These are phyloP conservation scores for Cutaneotrichosporon sp. DNA, from an alignment of 1,284 basidiomycete species.

Conservation along the genomic window DNA sequence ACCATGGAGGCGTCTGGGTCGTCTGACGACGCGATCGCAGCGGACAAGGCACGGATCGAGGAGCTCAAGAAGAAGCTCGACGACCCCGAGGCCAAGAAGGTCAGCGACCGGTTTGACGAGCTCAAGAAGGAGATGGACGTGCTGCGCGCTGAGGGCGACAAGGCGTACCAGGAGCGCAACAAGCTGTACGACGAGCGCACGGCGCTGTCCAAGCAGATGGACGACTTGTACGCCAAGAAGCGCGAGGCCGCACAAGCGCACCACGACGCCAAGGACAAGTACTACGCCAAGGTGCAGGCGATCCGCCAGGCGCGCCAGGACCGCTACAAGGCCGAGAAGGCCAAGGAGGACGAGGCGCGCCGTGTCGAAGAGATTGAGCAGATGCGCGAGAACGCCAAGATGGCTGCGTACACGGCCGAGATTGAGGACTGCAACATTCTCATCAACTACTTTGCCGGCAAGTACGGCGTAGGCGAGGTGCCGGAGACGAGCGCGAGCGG, in stretches of 20 bases:
- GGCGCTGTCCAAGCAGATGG: conserved; percentile 63
- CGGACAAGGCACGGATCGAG: conserved; percentile 70
- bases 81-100: conserved; percentile 81
- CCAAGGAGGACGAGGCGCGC: conserved; percentile 75
- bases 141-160: conserved; percentile 80
- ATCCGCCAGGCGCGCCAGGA: conserved; percentile 74
- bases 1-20: conserved; percentile 79
- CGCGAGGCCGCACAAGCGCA: conserved; percentile 66
- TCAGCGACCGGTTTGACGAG: conserved; percentile 73
- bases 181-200: conserved; percentile 88
- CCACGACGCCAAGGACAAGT: conserved; percentile 74
- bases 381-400: conserved; percentile 82
- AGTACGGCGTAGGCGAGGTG: conserved; percentile 52
- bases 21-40: conserved; percentile 75
- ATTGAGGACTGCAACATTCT: conserved; percentile 79
- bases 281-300: conserved; percentile 74
- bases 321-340: conserved; percentile 70
- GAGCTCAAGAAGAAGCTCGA: conserved; percentile 79
- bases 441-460: conserved; percentile 82
- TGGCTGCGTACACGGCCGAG: conserved; percentile 85
- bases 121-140: conserved; percentile 83
- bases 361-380: conserved; percentile 73
- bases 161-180: conserved; percentile 71
- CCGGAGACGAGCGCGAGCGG: conserved; percentile 36
- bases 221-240: conserved; percentile 70